phyloP scores from a whole-genome alignment of 495 filamentous ascomycete genomes.

The Aspergillus asperescens region DNA sequence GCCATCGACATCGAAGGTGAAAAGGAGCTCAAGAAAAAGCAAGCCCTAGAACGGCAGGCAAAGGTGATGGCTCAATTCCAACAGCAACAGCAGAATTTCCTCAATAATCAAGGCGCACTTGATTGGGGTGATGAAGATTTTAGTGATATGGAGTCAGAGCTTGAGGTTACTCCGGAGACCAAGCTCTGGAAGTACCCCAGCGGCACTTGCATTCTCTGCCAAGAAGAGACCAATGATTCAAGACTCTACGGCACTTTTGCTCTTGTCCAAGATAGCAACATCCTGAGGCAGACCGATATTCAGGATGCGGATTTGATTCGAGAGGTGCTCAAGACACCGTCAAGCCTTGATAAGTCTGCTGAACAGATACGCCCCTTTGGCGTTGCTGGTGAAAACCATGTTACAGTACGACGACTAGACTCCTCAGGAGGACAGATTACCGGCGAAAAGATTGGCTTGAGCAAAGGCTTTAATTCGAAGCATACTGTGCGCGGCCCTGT shows the following conservation, averaged over 20 bases:
- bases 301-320: slow-evolving; percentile 76
- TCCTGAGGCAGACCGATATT: slow-evolving; percentile 80
- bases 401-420: slow-evolving; percentile 67
- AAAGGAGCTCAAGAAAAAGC: slow-evolving; percentile 78
- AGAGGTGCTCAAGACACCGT: slow-evolving; percentile 72
- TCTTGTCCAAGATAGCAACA: slow-evolving; percentile 77
- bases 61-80: slow-evolving; percentile 96
- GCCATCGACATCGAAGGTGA: slow-evolving; percentile 59
- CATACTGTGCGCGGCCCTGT: slow-evolving; percentile 71
- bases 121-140: slow-evolving; percentile 80
- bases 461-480: slow-evolving; percentile 75
- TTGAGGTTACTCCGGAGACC: slow-evolving; percentile 49
- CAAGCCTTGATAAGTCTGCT: slow-evolving; percentile 75
- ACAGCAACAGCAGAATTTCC: slow-evolving; percentile 89
- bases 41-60: slow-evolving; percentile 82
- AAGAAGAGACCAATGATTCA: slow-evolving; percentile 89
- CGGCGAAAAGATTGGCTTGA: slow-evolving; percentile 73
- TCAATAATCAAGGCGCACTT: slow-evolving; percentile 76
- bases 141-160: slow-evolving; percentile 60
- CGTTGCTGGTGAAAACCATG: slow-evolving; percentile 78
- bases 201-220: slow-evolving; percentile 91
- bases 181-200: slow-evolving; percentile 90
- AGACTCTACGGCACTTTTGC: slow-evolving; percentile 89
- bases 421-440: slow-evolving; percentile 63
- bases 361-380: slow-evolving; percentile 82